Percentiles rank a stretch among this genome's conserved stretches.
phyloP scores from a whole-genome alignment of 83 land plant genomes.

The Picea mariana region DNA sequence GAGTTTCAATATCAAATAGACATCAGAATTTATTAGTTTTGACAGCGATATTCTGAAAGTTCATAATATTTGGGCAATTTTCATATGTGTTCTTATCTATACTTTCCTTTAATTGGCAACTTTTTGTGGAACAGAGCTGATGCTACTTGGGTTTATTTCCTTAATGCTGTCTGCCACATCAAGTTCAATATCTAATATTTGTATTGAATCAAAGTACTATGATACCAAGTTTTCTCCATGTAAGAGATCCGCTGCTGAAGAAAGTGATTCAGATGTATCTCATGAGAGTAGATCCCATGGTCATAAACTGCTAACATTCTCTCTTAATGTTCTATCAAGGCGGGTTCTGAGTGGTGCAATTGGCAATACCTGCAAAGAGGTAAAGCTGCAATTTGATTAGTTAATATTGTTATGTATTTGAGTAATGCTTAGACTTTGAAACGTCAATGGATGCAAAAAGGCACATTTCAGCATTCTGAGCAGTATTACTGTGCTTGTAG shows the following conservation, averaged over 20 bases:
- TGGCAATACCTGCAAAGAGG: slow-evolving; percentile 47
- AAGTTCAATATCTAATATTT: slow-evolving; percentile 58
- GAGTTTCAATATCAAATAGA: too few relatives aligned
- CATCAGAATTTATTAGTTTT: too few relatives aligned
- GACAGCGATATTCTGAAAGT: too few relatives aligned
- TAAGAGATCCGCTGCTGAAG: slow-evolving; percentile 38
- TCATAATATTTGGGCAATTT: too few relatives aligned
- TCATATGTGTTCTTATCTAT: too few relatives aligned
- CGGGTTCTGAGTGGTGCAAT: slow-evolving; percentile 32
- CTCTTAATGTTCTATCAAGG: slow-evolving; percentile 32
- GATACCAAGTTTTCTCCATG: slow-evolving; percentile 65
- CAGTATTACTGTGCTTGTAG: neutral
- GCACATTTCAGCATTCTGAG: neutral
- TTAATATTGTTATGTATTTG: neutral
- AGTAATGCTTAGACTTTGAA: neutral
- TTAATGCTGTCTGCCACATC: slow-evolving; percentile 70
- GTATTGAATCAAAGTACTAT: slow-evolving; percentile 72
- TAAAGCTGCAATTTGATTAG: slow-evolving; percentile 17
- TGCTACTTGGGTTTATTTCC: slow-evolving; percentile 83
- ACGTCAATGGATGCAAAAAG: neutral
- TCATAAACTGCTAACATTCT: slow-evolving; percentile 26
- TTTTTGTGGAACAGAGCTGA: slow-evolving; percentile 69
- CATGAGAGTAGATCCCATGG: slow-evolving; percentile 25
- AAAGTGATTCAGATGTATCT: slow-evolving; percentile 13
- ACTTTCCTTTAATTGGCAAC: too few relatives aligned